phyloP scores from a whole-genome alignment of 139 green algal species.

The Picochlorum sp. region DNA sequence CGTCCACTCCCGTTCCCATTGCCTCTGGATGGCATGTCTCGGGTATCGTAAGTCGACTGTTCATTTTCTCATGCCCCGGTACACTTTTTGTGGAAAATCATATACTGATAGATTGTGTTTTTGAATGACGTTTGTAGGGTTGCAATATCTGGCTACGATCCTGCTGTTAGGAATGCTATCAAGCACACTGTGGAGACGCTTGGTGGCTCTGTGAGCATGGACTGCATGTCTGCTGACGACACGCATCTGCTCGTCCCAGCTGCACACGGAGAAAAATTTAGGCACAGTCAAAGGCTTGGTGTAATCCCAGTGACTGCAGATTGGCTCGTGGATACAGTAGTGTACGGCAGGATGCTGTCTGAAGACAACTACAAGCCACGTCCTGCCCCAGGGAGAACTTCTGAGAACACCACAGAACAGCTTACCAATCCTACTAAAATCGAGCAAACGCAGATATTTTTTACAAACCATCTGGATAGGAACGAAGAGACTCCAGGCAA shows the following conservation, averaged over 20 bases:
- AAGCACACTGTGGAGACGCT: slow-evolving; percentile 15
- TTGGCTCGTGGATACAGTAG: slow-evolving; percentile 31
- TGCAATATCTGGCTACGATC: slow-evolving; percentile 8
- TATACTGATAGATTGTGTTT: not conserved
- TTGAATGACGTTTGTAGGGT: slow-evolving; percentile 2
- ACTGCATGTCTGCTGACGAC: slow-evolving; percentile 17
- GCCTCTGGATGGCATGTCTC: slow-evolving; percentile 20
- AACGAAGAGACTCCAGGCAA: too few relatives aligned
- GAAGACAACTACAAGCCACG: slow-evolving; percentile 1
- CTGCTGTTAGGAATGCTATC: slow-evolving; percentile 10
- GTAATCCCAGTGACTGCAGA: slow-evolving; percentile 31
- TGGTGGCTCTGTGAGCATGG: slow-evolving; percentile 12
- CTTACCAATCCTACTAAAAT: too few relatives aligned
- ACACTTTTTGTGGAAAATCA: not conserved
- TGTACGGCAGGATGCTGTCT: not conserved
- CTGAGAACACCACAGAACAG: not conserved
- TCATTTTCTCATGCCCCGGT: not conserved
- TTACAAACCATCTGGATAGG: too few relatives aligned
- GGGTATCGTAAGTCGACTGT: slow-evolving; percentile 4
- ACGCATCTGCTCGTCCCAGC: slow-evolving; percentile 32
- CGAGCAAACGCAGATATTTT: too few relatives aligned
- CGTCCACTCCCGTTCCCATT: slow-evolving; percentile 25
- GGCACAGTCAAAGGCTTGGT: not conserved
- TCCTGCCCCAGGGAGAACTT: not conserved
- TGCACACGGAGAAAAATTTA: slow-evolving; percentile 18